phyloP scores from a whole-genome alignment of 768 basidiomycete genomes.

The Naganishia friedmannii region DNA sequence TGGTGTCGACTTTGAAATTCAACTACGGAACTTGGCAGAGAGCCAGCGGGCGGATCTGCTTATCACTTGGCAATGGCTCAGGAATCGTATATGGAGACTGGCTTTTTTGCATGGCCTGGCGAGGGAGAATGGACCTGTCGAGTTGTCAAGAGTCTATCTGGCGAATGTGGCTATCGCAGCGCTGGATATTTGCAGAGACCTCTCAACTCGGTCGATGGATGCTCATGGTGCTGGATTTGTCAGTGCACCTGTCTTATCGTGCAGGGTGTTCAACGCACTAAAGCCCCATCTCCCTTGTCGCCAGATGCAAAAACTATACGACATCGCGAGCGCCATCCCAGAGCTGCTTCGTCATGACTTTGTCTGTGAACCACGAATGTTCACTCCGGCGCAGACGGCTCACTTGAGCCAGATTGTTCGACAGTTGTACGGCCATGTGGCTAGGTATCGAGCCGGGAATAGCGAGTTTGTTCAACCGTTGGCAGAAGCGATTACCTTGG shows the following conservation, averaged over 20 bases:
- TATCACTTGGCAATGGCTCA: conserved; percentile 44
- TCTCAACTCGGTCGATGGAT: conserved; percentile 34
- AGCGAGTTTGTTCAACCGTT: neutral
- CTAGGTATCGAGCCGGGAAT: neutral
- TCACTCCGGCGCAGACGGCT: neutral
- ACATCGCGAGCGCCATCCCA: conserved; percentile 36
- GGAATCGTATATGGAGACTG: conserved; percentile 39
- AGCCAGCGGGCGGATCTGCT: conserved; percentile 40
- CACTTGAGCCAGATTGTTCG: neutral
- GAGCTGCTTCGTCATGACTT: conserved; percentile 28
- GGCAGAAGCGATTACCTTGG: neutral
- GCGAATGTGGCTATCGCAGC: conserved; percentile 36
- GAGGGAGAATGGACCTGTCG: conserved; percentile 3
- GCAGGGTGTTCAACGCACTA: neutral
- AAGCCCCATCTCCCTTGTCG: neutral
- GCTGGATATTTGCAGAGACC: conserved; percentile 29
- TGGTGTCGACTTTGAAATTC: conserved; percentile 25
- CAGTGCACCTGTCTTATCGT: conserved; percentile 21
- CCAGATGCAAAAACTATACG: conserved; percentile 42
- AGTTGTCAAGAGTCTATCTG: conserved; percentile 27
- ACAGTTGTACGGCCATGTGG: neutral
- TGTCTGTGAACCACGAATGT: neutral
- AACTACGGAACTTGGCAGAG: conserved; percentile 31
- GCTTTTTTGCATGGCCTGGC: conserved; percentile 36
- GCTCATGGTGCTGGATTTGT: conserved; percentile 42